Evolutionary conservation across 2,329 filamentous ascomycete genomes (phyloP).

Genomic region (Tolypocladium amazonense): DNA sequence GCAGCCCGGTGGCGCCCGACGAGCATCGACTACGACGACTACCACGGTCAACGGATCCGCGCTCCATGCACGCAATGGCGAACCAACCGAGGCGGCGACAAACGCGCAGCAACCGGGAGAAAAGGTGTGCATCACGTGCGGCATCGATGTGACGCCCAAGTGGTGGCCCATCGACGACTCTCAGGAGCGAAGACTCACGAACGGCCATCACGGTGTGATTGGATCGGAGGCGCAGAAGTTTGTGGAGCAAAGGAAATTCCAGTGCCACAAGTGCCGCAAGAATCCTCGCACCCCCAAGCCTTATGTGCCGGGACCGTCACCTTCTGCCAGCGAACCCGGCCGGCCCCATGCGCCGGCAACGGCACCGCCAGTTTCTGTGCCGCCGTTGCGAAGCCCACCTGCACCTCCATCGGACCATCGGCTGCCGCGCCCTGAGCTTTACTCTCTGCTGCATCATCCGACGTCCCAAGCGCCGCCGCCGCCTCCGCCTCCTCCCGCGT

Average conservation of each 20-base stretch:
- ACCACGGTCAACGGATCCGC: conserved; percentile 10
- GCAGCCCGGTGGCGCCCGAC: conserved; percentile 30
- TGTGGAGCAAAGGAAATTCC: conserved; percentile 49
- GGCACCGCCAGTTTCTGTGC: conserved; percentile 8
- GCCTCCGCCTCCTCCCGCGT: conserved; percentile 1
- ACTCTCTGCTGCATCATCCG: conserved; percentile 8
- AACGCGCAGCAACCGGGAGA: conserved; percentile 28
- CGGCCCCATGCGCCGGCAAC: conserved; percentile 8
- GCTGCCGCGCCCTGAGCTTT: conserved; percentile 8
- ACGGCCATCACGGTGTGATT: conserved; percentile 38
- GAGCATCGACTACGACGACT: conserved; percentile 42
- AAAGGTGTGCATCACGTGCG: conserved; percentile 53
- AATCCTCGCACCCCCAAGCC: conserved; percentile 32
- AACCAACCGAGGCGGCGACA: conserved; percentile 13
- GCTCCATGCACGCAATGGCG: conserved; percentile 13
- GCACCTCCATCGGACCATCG: conserved; percentile 14
- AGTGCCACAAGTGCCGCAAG: conserved; percentile 68
- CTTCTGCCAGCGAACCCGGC: conserved; percentile 9
- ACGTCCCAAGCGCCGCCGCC: conserved; percentile 2
- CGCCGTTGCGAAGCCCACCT: conserved; percentile 18
- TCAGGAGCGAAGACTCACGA: conserved; percentile 40
- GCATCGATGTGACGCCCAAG: conserved; percentile 60
- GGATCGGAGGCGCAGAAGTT: conserved; percentile 49
- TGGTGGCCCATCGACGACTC: conserved; percentile 55
- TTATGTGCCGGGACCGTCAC: conserved; percentile 11